Percentiles rank a stretch among this genome's conserved stretches.
phyloP scores from a whole-genome alignment of 148 eudicot species.

The Arctostaphylos glauca region DNA sequence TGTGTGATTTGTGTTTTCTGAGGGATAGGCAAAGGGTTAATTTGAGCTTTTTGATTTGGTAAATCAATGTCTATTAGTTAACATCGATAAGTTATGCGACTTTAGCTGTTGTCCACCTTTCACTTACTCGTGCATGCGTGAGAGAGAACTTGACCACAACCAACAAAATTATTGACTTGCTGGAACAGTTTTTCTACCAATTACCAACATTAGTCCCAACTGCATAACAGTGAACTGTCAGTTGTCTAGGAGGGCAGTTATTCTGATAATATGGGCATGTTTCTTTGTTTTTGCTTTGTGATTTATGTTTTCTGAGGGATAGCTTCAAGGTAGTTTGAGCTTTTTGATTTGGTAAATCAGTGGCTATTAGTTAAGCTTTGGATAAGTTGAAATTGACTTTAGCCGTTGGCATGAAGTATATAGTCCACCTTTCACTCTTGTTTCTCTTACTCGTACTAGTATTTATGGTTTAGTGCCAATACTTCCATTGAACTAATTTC shows the following conservation, averaged over 20 bases:
- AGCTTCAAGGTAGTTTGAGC: not conserved
- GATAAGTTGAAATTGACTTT: not conserved
- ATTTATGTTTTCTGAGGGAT: not conserved
- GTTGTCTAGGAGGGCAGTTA: not conserved
- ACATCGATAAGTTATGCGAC: slow-evolving; percentile 2
- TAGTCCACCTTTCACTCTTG: not conserved
- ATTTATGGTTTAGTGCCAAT: too few species aligned
- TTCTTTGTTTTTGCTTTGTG: not conserved
- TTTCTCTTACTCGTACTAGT: too few species aligned
- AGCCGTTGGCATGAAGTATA: not conserved
- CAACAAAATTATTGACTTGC: not conserved
- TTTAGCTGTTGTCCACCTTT: not conserved
- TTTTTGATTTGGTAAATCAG: not conserved
- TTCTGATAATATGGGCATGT: not conserved
- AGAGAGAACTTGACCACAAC: not conserved
- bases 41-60: not conserved
- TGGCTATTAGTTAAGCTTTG: not conserved
- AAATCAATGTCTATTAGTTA: not conserved
- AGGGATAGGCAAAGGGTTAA: not conserved
- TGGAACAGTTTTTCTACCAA: not conserved
- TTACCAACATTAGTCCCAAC: not conserved
- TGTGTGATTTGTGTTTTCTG: not conserved
- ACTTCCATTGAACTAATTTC: too few species aligned
- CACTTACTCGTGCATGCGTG: not conserved
- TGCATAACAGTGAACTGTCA: not conserved